phyloP scores from a whole-genome alignment of 371 early-diverging fungal genomes.

The Nematocida displodere region DNA sequence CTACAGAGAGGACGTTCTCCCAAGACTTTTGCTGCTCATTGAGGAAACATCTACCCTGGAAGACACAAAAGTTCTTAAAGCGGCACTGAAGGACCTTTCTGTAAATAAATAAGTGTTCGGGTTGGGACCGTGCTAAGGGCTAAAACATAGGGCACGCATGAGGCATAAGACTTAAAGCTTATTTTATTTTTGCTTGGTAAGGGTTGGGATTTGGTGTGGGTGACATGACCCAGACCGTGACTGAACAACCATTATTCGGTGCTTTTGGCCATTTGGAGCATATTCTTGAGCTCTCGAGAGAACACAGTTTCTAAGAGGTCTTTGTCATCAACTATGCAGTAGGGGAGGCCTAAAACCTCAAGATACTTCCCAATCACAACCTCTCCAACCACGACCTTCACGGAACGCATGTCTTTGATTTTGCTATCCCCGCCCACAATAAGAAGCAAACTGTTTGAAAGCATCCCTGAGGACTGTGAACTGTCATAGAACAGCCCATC shows the following conservation, averaged over 20 bases:
- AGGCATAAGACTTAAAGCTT: no score
- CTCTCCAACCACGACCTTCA: constrained; percentile 34
- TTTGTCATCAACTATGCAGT: constrained; percentile 45
- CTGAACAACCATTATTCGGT: neutral
- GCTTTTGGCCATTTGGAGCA: constrained; percentile 4
- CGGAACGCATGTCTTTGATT: constrained; percentile 51
- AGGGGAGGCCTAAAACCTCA: constrained; percentile 43
- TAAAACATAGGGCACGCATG: no score
- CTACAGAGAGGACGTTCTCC: constrained; percentile 40
- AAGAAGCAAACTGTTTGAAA: constrained; percentile 40
- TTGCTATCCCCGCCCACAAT: constrained; percentile 18
- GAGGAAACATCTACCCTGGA: neutral
- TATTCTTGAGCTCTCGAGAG: constrained; percentile 41
- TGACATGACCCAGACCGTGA: no score
- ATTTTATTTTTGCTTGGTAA: no score
- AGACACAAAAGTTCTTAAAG: constrained; percentile 35
- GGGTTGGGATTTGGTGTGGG: no score
- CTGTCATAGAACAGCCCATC: constrained; percentile 52
- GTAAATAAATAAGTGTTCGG: neutral
- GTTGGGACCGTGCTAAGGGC: no score
- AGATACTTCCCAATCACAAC: constrained; percentile 48
- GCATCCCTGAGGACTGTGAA: neutral
- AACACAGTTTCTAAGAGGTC: constrained; percentile 26
- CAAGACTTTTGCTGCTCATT: neutral
- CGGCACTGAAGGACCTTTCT: constrained; percentile 12